Evolutionary conservation across 1,284 basidiomycete species (phyloP).

Genomic region (Stereum hirsutum): DNA sequence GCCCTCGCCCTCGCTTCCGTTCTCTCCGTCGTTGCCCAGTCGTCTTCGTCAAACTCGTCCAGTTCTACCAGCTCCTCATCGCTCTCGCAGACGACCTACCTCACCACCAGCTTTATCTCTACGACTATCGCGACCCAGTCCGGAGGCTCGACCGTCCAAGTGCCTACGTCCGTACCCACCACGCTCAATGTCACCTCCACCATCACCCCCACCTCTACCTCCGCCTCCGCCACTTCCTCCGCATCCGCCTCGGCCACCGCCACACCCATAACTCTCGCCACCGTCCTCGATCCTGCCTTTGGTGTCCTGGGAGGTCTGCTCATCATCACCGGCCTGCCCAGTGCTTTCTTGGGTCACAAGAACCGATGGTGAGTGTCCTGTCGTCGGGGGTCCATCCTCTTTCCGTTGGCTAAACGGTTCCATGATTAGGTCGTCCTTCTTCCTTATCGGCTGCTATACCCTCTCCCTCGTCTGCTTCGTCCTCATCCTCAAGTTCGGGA

Average conservation of each 20-base stretch:
- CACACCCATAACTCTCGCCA: conserved; percentile 52
- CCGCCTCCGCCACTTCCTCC: conserved; percentile 28
- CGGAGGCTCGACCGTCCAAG: conserved; percentile 33
- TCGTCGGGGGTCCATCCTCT: too few species aligned
- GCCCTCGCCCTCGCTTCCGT: conserved; percentile 3
- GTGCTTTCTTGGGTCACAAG: conserved; percentile 88
- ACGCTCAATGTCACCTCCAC: conserved; percentile 52
- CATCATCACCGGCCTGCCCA: conserved; percentile 84
- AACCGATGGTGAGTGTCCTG: conserved; percentile 71
- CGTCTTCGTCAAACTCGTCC: conserved; percentile 16
- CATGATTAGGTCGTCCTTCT: conserved; percentile 75
- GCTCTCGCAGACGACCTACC: conserved; percentile 31
- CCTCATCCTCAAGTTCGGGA: conserved; percentile 86
- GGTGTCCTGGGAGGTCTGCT: conserved; percentile 84
- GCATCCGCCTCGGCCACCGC: conserved; percentile 39
- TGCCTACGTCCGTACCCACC: conserved; percentile 46
- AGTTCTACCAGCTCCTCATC: conserved; percentile 4
- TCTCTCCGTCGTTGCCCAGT: not conserved
- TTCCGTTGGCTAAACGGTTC: conserved; percentile 8
- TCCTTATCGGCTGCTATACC: conserved; percentile 86
- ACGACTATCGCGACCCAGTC: conserved; percentile 38
- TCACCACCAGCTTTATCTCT: conserved; percentile 38
- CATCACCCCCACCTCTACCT: conserved; percentile 24
- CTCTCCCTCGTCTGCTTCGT: conserved; percentile 80
- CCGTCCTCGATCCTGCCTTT: conserved; percentile 81